Conservation (phyloP, 257 asterid species). For the Fraxinus quadrangulata region DNA sequence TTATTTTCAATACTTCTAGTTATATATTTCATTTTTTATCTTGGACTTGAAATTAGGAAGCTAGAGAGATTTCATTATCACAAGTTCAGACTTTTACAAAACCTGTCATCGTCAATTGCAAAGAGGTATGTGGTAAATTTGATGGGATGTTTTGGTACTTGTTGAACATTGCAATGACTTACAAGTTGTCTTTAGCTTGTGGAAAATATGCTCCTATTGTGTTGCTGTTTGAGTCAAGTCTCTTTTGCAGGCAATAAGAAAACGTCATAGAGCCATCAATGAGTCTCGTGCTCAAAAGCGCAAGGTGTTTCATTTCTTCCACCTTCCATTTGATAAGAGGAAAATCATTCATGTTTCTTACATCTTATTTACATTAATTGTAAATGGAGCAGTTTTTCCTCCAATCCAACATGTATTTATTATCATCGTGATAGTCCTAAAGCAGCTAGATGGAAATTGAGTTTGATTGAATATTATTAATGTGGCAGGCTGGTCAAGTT, state of each 20-base stretch:
- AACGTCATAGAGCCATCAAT: constrained; percentile 87
- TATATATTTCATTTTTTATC: constrained; percentile 22
- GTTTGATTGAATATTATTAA: constrained; percentile 19
- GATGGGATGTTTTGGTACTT: constrained; percentile 14
- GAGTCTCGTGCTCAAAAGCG: constrained; percentile 96
- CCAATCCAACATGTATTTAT: constrained; percentile 7
- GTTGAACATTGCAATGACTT: not conserved
- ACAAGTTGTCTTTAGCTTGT: constrained; percentile 18
- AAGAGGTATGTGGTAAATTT: constrained; percentile 60
- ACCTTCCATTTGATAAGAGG: constrained; percentile 14
- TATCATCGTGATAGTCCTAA: constrained; percentile 11
- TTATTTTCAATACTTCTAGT: constrained; percentile 11
- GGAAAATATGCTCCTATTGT: constrained; percentile 17
- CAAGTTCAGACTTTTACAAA: constrained; percentile 69
- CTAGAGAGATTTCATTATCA: constrained; percentile 72
- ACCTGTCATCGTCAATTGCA: constrained; percentile 72
- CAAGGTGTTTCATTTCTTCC: constrained; percentile 59
- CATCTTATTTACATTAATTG: constrained; percentile 13
- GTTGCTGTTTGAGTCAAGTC: constrained; percentile 21
- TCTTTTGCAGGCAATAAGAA: constrained; percentile 77
- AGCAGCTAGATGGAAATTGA: constrained; percentile 16
- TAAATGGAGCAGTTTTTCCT: constrained; percentile 14
- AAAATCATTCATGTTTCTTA: constrained; percentile 2
- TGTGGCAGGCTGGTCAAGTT: constrained; percentile 94
- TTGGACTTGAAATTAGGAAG: constrained; percentile 56